Percentiles rank a stretch among this genome's conserved stretches.
Evolutionary conservation across 129 eudicot genomes (phyloP).

Genomic region (Chrysanthemum makinoi): DNA sequence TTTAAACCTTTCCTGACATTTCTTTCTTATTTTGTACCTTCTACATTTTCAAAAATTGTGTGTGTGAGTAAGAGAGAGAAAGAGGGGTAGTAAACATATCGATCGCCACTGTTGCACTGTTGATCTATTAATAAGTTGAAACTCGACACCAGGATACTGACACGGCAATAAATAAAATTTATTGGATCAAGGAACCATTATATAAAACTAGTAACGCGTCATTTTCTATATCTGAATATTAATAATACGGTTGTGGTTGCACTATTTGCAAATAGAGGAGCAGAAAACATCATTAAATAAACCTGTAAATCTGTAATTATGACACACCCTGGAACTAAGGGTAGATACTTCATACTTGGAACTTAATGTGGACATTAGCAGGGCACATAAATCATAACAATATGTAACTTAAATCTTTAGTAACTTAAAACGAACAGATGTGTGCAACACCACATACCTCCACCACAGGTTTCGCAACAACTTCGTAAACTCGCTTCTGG

Average conservation of each 20-base stretch:
- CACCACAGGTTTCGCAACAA: constrained; percentile 92
- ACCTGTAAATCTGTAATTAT: not conserved
- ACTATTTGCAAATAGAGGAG: constrained; percentile 1
- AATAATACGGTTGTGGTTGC: not conserved
- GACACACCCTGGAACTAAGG: not conserved
- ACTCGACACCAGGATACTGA: no score
- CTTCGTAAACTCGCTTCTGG: constrained; percentile 92
- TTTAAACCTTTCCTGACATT: not conserved
- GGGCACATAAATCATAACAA: not conserved
- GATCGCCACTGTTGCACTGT: no score
- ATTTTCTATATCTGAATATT: not conserved
- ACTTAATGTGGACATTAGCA: not conserved
- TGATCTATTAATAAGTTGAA: no score
- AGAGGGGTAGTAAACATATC: not conserved
- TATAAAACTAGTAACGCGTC: not conserved
- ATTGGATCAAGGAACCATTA: not conserved
- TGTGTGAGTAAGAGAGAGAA: not conserved
- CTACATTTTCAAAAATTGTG: not conserved
- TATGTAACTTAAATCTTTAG: not conserved
- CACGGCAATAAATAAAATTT: no score
- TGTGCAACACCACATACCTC: constrained; percentile 53
- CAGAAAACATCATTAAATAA: not conserved
- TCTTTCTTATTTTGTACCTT: not conserved
- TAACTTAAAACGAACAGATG: not conserved
- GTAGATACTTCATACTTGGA: not conserved